Evolutionary conservation across 2,329 filamentous ascomycete species (phyloP).

Genomic region (Raffaelea arxii): DNA sequence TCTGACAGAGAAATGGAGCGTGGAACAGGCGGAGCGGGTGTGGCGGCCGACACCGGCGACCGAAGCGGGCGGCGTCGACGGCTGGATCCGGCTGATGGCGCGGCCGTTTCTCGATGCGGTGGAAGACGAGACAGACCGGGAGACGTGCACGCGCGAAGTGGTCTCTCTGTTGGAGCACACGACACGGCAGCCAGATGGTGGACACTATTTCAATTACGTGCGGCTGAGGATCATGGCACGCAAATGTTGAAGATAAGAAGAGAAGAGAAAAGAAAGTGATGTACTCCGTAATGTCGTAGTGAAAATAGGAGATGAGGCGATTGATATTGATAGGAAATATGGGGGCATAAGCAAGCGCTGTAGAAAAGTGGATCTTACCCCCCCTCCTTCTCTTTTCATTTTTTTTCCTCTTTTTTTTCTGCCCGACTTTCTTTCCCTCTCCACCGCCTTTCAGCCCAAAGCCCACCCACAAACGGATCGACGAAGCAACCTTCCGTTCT

Average conservation of each 20-base stretch:
- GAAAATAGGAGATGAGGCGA: too few relatives aligned
- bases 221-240: constrained; percentile 20
- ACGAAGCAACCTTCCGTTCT: too few relatives aligned
- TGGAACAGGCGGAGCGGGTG: constrained; percentile 49
- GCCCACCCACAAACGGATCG: too few relatives aligned
- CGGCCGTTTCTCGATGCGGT: constrained; percentile 47
- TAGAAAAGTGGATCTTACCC: too few relatives aligned
- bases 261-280: background rate
- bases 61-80: constrained; percentile 50
- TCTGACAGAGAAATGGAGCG: constrained; percentile 31
- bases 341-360: too few relatives aligned
- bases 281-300: too few relatives aligned
- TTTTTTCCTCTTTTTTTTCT: constrained; percentile 1
- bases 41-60: constrained; percentile 54
- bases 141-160: constrained; percentile 43
- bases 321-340: too few relatives aligned
- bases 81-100: constrained; percentile 58
- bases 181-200: constrained; percentile 46
- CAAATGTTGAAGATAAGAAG: constrained; percentile 8
- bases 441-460: background rate
- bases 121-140: constrained; percentile 31
- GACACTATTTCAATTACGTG: constrained; percentile 44
- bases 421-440: background rate
- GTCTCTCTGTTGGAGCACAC: constrained; percentile 44
- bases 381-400: too few relatives aligned